phyloP scores from a whole-genome alignment of 306 rosid genomes.

The Hylodesmum podocarpum region DNA sequence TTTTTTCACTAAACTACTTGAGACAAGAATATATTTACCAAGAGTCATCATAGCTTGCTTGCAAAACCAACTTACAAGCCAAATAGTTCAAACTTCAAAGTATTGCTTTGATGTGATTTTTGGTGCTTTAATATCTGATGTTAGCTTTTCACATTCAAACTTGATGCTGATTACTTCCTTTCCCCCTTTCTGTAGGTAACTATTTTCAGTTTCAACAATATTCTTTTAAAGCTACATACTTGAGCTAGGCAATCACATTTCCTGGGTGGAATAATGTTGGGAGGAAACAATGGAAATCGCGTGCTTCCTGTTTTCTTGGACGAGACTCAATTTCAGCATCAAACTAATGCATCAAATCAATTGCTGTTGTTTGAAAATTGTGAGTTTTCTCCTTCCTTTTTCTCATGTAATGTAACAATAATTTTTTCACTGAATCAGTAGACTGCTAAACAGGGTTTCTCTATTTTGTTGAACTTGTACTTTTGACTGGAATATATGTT shows the following conservation, averaged over 20 bases:
- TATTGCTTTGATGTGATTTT: neutral
- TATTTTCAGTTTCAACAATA: constrained; percentile 13
- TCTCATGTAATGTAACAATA: neutral
- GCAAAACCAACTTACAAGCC: neutral
- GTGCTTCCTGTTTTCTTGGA: constrained; percentile 75
- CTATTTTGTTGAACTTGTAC: constrained; percentile 5
- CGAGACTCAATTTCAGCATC: constrained; percentile 58
- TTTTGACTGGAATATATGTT: constrained; percentile 17
- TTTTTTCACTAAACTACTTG: neutral
- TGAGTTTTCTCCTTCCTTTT: constrained; percentile 47
- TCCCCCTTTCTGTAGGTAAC: constrained; percentile 36
- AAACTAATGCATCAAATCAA: constrained; percentile 64
- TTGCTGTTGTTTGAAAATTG: constrained; percentile 80
- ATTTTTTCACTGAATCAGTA: neutral
- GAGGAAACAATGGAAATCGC: constrained; percentile 67
- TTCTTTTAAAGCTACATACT: constrained; percentile 21
- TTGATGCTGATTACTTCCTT: neutral
- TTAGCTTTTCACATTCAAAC: constrained; percentile 6
- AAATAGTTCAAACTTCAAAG: neutral
- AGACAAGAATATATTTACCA: neutral
- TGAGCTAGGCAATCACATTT: constrained; percentile 18
- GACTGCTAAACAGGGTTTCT: neutral
- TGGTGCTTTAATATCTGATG: neutral
- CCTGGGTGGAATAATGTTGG: constrained; percentile 56
- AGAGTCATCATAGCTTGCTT: neutral